A percentile compares a stretch with the other conserved stretches of the same genome.
phyloP scores from a whole-genome alignment of 768 basidiomycete genomes.

The Phaeotremella skinneri region DNA sequence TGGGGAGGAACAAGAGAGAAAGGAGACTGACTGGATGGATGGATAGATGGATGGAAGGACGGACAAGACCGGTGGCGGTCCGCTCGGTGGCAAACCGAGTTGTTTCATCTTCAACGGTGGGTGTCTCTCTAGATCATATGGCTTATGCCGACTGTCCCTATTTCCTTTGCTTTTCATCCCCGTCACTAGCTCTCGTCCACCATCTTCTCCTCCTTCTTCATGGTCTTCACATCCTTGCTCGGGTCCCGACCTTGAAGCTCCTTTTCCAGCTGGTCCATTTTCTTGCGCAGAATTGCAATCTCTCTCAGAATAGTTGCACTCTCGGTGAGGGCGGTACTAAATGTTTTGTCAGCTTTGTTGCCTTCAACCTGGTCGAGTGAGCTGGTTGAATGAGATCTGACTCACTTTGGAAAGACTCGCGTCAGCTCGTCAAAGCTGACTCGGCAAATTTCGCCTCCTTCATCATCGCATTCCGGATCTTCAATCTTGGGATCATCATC shows the following conservation, averaged over 20 bases:
- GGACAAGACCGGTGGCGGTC: too few species aligned
- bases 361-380: too few species aligned
- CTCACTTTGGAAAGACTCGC: conserved; percentile 49
- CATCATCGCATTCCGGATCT: conserved; percentile 69
- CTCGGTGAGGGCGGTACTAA: conserved; percentile 47
- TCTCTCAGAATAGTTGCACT: conserved; percentile 42
- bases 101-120: too few species aligned
- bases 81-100: too few species aligned
- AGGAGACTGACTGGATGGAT: too few species aligned
- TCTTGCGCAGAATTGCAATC: conserved; percentile 31
- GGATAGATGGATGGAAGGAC: too few species aligned
- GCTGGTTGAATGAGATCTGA: neutral
- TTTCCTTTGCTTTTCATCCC: too few species aligned
- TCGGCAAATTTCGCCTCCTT: conserved; percentile 61
- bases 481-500: conserved; percentile 56
- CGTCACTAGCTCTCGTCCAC: conserved; percentile 8
- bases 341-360: conserved; percentile 10
- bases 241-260: conserved; percentile 17
- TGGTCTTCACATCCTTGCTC: neutral
- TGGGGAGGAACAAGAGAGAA: too few species aligned
- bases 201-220: conserved; percentile 12
- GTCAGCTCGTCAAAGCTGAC: conserved; percentile 36
- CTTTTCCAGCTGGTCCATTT: conserved; percentile 41
- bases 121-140: too few species aligned
- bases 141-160: too few species aligned